phyloP scores from a whole-genome alignment of 768 basidiomycete species.

The Solioccasus polychromus region DNA sequence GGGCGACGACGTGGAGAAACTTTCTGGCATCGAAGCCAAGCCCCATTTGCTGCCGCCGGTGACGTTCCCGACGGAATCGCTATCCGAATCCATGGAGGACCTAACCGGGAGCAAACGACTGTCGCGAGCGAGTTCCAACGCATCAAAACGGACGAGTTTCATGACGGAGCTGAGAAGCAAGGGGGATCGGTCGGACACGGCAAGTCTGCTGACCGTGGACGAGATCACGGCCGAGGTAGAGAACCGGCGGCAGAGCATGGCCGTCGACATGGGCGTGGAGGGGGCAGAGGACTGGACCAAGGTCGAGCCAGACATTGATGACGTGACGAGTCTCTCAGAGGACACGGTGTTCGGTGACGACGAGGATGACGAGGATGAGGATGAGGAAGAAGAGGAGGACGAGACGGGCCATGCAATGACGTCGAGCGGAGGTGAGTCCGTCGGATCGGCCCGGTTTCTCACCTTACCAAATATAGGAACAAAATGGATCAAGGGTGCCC shows the following conservation, averaged over 20 bases:
- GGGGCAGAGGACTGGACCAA: slow-evolving; percentile 71
- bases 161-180: slow-evolving; percentile 80
- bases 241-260: slow-evolving; percentile 52
- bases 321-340: slow-evolving; percentile 45
- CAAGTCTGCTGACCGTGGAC: slow-evolving; percentile 91
- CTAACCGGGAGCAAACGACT: slow-evolving; percentile 38
- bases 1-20: slow-evolving; percentile 42
- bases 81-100: slow-evolving; percentile 75
- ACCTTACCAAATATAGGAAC: slow-evolving; percentile 47
- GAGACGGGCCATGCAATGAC: slow-evolving; percentile 52
- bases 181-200: slow-evolving; percentile 83
- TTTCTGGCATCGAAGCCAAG: slow-evolving; percentile 28
- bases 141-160: slow-evolving; percentile 68
- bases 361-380: slow-evolving; percentile 49
- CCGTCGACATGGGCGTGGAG: slow-evolving; percentile 42
- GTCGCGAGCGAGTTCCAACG: slow-evolving; percentile 46
- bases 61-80: slow-evolving; percentile 71
- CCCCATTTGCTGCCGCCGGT: slow-evolving; percentile 76
- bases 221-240: slow-evolving; percentile 97
- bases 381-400: slow-evolving; percentile 46
- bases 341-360: slow-evolving; percentile 47
- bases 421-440: slow-evolving; percentile 48
- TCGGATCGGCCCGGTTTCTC: too few relatives aligned
- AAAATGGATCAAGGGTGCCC: slow-evolving; percentile 96
- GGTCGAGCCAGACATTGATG: slow-evolving; percentile 54